Conservation (phyloP, 164 flowering plant species). For the Cinnamomum chago region DNA sequence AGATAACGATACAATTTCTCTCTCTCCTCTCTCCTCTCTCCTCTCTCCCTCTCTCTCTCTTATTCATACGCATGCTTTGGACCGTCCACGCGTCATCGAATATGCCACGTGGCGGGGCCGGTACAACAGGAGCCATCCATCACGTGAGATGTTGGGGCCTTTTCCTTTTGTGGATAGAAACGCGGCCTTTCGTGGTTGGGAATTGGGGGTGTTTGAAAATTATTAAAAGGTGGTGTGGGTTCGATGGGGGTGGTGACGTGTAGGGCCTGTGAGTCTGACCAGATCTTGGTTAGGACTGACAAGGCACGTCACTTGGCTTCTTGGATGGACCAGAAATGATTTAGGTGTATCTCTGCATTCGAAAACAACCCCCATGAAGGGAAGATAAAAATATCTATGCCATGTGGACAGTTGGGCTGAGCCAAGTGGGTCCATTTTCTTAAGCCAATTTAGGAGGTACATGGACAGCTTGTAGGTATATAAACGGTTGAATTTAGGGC, state of each 20-base stretch:
- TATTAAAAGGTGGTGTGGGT: not conserved
- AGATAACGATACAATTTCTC: constrained; percentile 7
- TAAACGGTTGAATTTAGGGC: too few relatives aligned
- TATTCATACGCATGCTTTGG: not conserved
- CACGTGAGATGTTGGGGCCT: not conserved
- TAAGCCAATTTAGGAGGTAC: too few relatives aligned
- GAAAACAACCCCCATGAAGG: too few relatives aligned
- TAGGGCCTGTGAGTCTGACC: not conserved
- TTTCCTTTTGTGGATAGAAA: too few relatives aligned
- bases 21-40: not conserved
- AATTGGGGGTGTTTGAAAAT: too few relatives aligned
- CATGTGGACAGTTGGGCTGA: too few relatives aligned
- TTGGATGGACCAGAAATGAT: too few relatives aligned
- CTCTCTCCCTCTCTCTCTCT: not conserved
- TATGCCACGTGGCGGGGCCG: not conserved
- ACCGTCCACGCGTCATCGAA: not conserved
- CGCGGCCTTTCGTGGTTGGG: not conserved
- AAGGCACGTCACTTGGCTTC: not conserved
- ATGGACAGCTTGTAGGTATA: too few relatives aligned
- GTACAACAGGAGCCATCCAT: not conserved
- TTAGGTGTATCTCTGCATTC: too few relatives aligned
- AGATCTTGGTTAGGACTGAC: not conserved
- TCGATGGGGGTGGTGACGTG: not conserved
- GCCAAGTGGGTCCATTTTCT: too few relatives aligned
- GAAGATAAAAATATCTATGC: too few relatives aligned